These are phyloP conservation scores for Globisporangium alternatum DNA, from an alignment of 352 stramenopile species.

Conservation along the genomic window DNA sequence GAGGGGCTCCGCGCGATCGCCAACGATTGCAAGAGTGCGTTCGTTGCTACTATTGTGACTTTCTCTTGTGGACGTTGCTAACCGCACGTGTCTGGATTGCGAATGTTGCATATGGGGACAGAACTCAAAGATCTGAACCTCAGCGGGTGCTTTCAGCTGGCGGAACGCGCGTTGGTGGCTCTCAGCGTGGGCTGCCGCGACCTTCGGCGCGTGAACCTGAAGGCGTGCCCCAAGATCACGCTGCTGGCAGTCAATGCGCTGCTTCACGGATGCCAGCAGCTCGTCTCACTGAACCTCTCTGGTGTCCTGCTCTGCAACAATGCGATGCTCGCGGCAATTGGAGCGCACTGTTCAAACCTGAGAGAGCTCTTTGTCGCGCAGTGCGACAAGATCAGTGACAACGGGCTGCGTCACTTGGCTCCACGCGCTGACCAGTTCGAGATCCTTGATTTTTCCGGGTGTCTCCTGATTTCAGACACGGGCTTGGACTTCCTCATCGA, in stretches of 20 bases:
- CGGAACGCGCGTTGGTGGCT: constrained; percentile 73
- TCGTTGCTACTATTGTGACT: background rate
- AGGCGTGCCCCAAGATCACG: constrained; percentile 82
- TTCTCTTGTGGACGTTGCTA: background rate
- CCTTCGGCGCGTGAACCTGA: constrained; percentile 72
- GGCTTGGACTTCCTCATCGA: constrained; percentile 52
- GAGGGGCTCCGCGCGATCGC: constrained; percentile 90
- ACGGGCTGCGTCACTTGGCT: constrained; percentile 48
- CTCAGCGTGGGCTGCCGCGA: constrained; percentile 53
- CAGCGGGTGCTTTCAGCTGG: constrained; percentile 79
- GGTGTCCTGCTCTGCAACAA: constrained; percentile 58
- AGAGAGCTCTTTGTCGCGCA: constrained; percentile 53
- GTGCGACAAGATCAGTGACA: constrained; percentile 63
- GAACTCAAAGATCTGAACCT: constrained; percentile 58
- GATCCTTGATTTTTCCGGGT: constrained; percentile 58
- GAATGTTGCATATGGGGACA: background rate
- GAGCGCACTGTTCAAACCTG: constrained; percentile 26
- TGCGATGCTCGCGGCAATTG: constrained; percentile 51
- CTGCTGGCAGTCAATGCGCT: constrained; percentile 60
- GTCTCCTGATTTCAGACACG: constrained; percentile 45
- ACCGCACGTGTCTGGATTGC: background rate
- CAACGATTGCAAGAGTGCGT: constrained; percentile 39
- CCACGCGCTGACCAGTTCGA: constrained; percentile 58
- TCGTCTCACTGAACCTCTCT: constrained; percentile 53
- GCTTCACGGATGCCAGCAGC: constrained; percentile 42